A percentile compares a stretch with the other conserved stretches of the same genome.
Conservation (phyloP, 108 stramenopile genomes). For the Discostella stelligeroides region DNA sequence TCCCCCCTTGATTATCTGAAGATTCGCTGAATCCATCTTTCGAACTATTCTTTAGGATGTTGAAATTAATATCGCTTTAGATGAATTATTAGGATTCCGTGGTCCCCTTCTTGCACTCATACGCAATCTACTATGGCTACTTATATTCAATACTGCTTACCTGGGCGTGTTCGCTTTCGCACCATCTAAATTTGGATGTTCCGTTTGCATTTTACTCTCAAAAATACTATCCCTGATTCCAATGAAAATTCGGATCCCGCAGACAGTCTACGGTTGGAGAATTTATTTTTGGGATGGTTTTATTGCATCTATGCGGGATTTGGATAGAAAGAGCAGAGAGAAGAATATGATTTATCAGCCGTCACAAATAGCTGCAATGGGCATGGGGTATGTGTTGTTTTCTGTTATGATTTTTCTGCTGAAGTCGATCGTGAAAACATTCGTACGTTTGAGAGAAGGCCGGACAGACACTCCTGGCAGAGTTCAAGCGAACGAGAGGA, state of each 20-base stretch:
- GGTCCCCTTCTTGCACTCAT: constrained; percentile 83
- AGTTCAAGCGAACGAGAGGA: neutral
- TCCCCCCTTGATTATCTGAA: no score
- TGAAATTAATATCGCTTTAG: constrained; percentile 90
- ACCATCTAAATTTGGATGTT: constrained; percentile 71
- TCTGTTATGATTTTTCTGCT: constrained; percentile 33
- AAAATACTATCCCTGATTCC: constrained; percentile 8
- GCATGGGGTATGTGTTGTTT: constrained; percentile 33
- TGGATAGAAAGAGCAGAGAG: constrained; percentile 38
- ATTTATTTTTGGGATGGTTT: constrained; percentile 11
- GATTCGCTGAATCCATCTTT: no score
- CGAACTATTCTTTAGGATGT: no score
- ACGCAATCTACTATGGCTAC: constrained; percentile 85
- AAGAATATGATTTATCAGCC: constrained; percentile 46
- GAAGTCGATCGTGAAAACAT: constrained; percentile 9
- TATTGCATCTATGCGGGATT: constrained; percentile 21
- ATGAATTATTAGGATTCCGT: constrained; percentile 92
- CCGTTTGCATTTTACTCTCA: constrained; percentile 20
- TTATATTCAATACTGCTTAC: constrained; percentile 93
- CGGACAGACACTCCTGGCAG: neutral
- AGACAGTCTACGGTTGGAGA: neutral
- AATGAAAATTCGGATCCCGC: constrained; percentile 3
- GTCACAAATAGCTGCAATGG: constrained; percentile 36
- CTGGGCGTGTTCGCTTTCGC: constrained; percentile 90
- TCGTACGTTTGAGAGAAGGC: constrained; percentile 1